Conservation (phyloP, 2,329 filamentous ascomycete species). For the Fusarium camptoceras region DNA sequence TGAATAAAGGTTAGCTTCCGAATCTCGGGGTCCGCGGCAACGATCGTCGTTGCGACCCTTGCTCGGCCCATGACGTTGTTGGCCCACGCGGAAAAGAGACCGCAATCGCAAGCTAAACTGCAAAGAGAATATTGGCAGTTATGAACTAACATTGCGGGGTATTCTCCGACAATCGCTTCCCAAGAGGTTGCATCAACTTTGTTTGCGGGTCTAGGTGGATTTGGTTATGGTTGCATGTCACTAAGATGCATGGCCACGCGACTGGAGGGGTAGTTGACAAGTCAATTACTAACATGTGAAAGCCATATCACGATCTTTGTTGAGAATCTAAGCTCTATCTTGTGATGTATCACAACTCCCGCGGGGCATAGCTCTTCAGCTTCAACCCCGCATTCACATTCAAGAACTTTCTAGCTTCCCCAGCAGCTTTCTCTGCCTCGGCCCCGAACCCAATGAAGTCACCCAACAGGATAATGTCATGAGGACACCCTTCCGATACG, state of each 20-base stretch:
- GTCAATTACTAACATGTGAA: slow-evolving; percentile 18
- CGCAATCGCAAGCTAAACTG: slow-evolving; percentile 37
- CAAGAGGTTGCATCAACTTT: neutral
- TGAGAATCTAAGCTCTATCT: neutral
- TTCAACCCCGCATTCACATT: slow-evolving; percentile 15
- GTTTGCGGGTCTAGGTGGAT: neutral
- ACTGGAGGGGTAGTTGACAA: slow-evolving; percentile 6
- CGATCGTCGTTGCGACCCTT: neutral
- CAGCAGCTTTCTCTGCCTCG: slow-evolving; percentile 35
- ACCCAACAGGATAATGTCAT: slow-evolving; percentile 37
- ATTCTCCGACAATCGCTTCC: slow-evolving; percentile 6
- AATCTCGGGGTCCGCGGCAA: neutral
- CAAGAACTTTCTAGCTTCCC: slow-evolving; percentile 29
- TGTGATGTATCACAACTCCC: neutral
- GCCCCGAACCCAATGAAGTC: slow-evolving; percentile 26
- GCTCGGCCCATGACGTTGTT: slow-evolving; percentile 1
- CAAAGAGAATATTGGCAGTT: neutral
- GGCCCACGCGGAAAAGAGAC: neutral
- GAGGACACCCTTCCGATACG: slow-evolving; percentile 33
- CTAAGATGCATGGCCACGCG: slow-evolving; percentile 13
- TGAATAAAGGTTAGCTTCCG: neutral
- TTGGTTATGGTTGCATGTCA: neutral
- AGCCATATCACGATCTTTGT: neutral
- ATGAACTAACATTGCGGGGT: slow-evolving; percentile 18
- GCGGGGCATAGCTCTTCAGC: neutral